Evolutionary conservation across 768 basidiomycete species (phyloP), one percentile per base, ranked within the genome.

Genomic region (Lactifluus pinguis): DNA sequence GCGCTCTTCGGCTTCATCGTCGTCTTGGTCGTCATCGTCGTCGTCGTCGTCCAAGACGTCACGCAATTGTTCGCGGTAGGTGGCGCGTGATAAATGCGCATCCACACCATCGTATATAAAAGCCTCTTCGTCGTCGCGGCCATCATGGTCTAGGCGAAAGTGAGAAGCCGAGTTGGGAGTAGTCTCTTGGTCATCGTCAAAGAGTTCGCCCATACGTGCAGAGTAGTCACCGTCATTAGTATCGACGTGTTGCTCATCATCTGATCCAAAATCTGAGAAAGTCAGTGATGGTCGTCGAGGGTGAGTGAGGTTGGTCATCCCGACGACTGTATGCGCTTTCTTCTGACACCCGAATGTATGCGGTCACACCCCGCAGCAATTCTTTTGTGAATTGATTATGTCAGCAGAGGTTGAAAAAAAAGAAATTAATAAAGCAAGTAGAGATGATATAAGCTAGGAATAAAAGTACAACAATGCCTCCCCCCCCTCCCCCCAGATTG

Each of bases 41-140:
- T 80, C 76, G 11, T 88, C 87, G 36, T 79, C 75, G 17, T 84
- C 89, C 41, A 93, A 77, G 25, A 88, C 84, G 53, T 90, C 87
- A 49, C 83, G 78, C 53, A 94, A 72, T 66, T 83, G 86, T 60
- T 85, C 82, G 11, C 74, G 75, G 70, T 94, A 94, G 54, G 78
- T 80, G 41, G 76, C 74, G 15, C 77, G 72, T 0, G 76, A 71
- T 47, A 73, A 66, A 14, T 73, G 73, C 39, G 83, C 80, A 66
- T 93, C 89, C 21, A 83, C 74, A 32, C 89, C 91, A 32, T 78
- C 77, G 68, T 92, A 94, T 32, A 91, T 62, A 66, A 93, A 93
- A 0, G 74, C 83, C 34, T 80, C 83, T 0, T 76, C 77, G 4
- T 80, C 77, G 4, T 76, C 76, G 17, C 25, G 25, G 25, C 71